phyloP scores from a whole-genome alignment of 1,284 basidiomycete genomes.

The Sanghuangporus baumii region DNA sequence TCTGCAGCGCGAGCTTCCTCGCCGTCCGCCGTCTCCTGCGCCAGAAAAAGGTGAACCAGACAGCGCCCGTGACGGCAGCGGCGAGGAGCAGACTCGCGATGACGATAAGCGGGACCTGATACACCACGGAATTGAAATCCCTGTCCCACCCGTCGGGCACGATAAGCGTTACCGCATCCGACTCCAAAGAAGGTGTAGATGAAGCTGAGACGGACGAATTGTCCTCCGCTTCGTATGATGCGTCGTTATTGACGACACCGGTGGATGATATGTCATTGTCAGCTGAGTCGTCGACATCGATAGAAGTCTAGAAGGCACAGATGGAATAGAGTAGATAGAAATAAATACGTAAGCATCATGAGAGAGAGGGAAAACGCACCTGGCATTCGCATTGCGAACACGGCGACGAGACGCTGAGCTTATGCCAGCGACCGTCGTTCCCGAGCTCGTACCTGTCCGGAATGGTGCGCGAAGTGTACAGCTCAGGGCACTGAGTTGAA shows the following conservation, averaged over 20 bases:
- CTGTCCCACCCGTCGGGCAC: constrained; percentile 55
- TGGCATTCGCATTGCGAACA: constrained; percentile 48
- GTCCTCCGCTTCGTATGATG: background rate
- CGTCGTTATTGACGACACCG: background rate
- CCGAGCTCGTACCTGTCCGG: constrained; percentile 54
- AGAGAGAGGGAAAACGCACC: constrained; percentile 23
- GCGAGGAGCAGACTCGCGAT: constrained; percentile 56
- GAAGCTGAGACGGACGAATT: background rate
- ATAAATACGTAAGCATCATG: constrained; percentile 8
- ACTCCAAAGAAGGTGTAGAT: background rate
- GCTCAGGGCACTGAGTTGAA: background rate
- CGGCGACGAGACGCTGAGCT: constrained; percentile 48
- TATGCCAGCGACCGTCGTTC: constrained; percentile 58
- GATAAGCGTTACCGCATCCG: constrained; percentile 16
- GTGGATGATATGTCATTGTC: background rate
- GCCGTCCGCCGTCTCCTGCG: constrained; percentile 30
- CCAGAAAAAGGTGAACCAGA: constrained; percentile 54
- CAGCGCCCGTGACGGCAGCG: constrained; percentile 48
- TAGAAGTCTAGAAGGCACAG: constrained; percentile 9
- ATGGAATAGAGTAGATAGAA: background rate
- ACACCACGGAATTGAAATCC: constrained; percentile 19
- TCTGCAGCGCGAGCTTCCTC: constrained; percentile 29
- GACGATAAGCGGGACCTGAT: constrained; percentile 43
- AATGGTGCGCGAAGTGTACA: constrained; percentile 25
- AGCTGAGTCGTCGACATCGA: constrained; percentile 7